phyloP scores from a whole-genome alignment of 1,284 basidiomycete genomes.

The Boletellus deceptivus region DNA sequence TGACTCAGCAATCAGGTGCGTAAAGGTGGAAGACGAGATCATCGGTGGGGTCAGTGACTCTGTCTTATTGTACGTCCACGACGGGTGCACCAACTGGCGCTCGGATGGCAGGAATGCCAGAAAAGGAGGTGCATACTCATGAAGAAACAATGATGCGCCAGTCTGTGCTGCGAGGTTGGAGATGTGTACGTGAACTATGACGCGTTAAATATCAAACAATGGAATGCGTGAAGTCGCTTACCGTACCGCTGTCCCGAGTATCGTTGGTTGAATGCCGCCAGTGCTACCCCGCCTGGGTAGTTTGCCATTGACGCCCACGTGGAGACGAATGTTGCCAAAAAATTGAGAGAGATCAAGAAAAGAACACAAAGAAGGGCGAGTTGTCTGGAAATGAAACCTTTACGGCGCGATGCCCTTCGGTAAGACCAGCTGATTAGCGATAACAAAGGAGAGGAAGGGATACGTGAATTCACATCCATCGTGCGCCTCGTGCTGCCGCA shows the following conservation, averaged over 20 bases:
- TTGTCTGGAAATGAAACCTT: slow-evolving; percentile 43
- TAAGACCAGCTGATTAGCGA: not conserved
- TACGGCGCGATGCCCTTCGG: slow-evolving; percentile 46
- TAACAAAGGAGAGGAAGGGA: not conserved
- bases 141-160: slow-evolving; percentile 87
- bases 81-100: not conserved
- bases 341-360: slow-evolving; percentile 52
- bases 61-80: slow-evolving; percentile 79
- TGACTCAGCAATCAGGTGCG: slow-evolving; percentile 56
- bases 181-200: slow-evolving; percentile 66
- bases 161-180: slow-evolving; percentile 86
- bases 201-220: not conserved
- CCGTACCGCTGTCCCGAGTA: slow-evolving; percentile 38
- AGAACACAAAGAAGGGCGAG: slow-evolving; percentile 44
- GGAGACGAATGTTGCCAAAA: slow-evolving; percentile 49
- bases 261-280: slow-evolving; percentile 59
- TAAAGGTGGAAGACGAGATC: slow-evolving; percentile 42
- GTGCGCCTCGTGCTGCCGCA: slow-evolving; percentile 66
- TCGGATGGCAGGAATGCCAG: slow-evolving; percentile 15
- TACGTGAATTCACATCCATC: slow-evolving; percentile 53
- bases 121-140: slow-evolving; percentile 58
- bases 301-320: slow-evolving; percentile 68
- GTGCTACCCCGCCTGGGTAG: slow-evolving; percentile 88
- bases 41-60: slow-evolving; percentile 55
- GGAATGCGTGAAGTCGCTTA: slow-evolving; percentile 17